Conservation (phyloP, 2,329 filamentous ascomycete species). For the Claviceps pazoutovae region DNA sequence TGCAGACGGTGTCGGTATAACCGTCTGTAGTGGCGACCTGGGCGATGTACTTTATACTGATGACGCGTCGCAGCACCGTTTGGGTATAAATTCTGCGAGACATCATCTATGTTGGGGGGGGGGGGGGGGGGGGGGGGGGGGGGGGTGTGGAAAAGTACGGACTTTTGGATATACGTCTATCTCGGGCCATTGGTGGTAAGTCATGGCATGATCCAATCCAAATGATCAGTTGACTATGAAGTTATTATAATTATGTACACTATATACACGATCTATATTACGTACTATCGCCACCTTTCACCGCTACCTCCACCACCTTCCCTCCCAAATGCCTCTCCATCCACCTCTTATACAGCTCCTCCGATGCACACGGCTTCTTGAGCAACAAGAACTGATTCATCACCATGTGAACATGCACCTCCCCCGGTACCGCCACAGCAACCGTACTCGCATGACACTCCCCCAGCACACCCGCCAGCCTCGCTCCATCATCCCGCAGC, state of each 20-base stretch:
- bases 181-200: too few species aligned
- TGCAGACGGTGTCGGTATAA: constrained; percentile 27
- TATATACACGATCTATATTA: too few species aligned
- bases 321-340: not conserved
- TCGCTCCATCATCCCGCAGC: not conserved
- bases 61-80: too few species aligned
- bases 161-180: too few species aligned
- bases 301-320: not conserved
- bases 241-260: too few species aligned
- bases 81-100: too few species aligned
- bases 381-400: constrained; percentile 4
- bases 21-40: not conserved
- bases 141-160: too few species aligned
- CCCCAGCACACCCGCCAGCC: not conserved
- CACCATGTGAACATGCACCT: constrained; percentile 5
- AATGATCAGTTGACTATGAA: too few species aligned
- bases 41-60: not conserved
- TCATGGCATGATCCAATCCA: too few species aligned
- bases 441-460: not conserved
- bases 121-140: too few species aligned
- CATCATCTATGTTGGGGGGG: too few species aligned
- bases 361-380: constrained; percentile 1
- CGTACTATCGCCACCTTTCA: too few species aligned
- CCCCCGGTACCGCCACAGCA: not conserved
- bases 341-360: constrained; percentile 2